A percentile compares a stretch with the other conserved stretches of the same genome.
Conservation (phyloP, 305 asterid species). For the Striga hermonthica region DNA sequence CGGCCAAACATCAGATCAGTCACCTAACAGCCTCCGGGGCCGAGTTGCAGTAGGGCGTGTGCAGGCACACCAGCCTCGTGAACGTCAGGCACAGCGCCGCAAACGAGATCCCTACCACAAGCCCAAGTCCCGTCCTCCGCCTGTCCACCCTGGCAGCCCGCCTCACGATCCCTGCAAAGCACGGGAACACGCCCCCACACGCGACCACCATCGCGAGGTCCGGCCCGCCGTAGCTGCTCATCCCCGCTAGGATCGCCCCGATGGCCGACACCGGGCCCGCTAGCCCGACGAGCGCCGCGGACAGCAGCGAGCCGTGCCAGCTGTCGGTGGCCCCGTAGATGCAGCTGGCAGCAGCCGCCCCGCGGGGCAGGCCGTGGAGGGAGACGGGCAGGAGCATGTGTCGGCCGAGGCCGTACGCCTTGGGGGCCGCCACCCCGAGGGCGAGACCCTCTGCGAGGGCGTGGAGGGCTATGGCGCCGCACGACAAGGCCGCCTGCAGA, state of each 20-base stretch:
- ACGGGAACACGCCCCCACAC: slow-evolving; percentile 84
- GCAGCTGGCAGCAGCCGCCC: slow-evolving; percentile 97
- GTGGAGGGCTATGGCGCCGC: slow-evolving; percentile 72
- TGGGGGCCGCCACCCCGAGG: slow-evolving; percentile 93
- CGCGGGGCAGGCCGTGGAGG: slow-evolving; percentile 92
- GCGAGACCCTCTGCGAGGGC: slow-evolving; percentile 94
- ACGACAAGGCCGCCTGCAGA: slow-evolving; percentile 67
- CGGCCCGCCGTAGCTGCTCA: slow-evolving; percentile 85
- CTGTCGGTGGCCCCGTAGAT: slow-evolving; percentile 80
- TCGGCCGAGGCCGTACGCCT: slow-evolving; percentile 88
- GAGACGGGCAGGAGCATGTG: slow-evolving; percentile 97
- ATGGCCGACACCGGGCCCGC: slow-evolving; percentile 87
- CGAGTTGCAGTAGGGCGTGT: slow-evolving; percentile 94
- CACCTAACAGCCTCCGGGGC: slow-evolving; percentile 98
- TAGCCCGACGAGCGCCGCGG: slow-evolving; percentile 73
- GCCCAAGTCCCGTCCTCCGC: slow-evolving; percentile 57
- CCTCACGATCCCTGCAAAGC: slow-evolving; percentile 62
- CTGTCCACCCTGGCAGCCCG: slow-evolving; percentile 68
- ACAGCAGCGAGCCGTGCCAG: slow-evolving; percentile 79
- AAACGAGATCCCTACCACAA: slow-evolving; percentile 51
- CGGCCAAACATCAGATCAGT: slow-evolving; percentile 15
- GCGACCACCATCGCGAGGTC: slow-evolving; percentile 85
- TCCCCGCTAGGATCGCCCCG: slow-evolving; percentile 79
- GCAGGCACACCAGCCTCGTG: slow-evolving; percentile 90
- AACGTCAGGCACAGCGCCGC: slow-evolving; percentile 61